phyloP scores from a whole-genome alignment of 257 asterid genomes.

The Anisodus tanguticus region DNA sequence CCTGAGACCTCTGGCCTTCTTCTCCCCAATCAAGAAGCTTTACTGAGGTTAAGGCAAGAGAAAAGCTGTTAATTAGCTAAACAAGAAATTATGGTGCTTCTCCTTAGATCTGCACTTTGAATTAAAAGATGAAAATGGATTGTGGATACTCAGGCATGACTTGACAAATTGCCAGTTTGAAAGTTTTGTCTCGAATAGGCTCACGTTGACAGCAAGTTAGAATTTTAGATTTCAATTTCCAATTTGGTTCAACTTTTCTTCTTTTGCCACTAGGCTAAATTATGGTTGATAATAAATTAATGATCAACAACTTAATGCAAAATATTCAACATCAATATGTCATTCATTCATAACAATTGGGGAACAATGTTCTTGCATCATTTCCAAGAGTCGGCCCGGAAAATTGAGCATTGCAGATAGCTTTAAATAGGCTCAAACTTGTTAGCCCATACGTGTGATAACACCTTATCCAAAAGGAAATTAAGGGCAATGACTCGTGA shows the following conservation, averaged over 20 bases:
- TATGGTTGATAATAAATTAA: not conserved
- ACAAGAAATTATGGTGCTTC: conserved; percentile 16
- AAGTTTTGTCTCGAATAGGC: not conserved
- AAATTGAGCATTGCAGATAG: not conserved
- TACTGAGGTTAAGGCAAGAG: conserved; percentile 46
- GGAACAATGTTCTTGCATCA: not conserved
- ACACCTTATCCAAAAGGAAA: conserved; percentile 3
- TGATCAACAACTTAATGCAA: conserved; percentile 16
- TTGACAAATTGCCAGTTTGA: not conserved
- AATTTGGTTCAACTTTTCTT: not conserved
- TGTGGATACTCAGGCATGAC: not conserved
- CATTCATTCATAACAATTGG: not conserved
- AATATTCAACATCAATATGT: not conserved
- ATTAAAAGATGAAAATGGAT: conserved; percentile 3
- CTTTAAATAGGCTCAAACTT: not conserved
- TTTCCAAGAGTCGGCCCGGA: not conserved
- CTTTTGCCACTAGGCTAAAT: not conserved
- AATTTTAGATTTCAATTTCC: not conserved
- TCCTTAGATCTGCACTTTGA: not conserved
- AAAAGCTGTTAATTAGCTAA: conserved; percentile 25
- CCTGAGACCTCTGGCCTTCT: conserved; percentile 69
- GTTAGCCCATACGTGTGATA: not conserved
- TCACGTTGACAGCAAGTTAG: not conserved
- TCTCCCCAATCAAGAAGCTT: conserved; percentile 93
- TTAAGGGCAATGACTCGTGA: not conserved